A percentile compares a stretch with the other conserved stretches of the same genome.
Conservation (phyloP, 169 alveolate genomes). For the Plasmodium sp. region DNA sequence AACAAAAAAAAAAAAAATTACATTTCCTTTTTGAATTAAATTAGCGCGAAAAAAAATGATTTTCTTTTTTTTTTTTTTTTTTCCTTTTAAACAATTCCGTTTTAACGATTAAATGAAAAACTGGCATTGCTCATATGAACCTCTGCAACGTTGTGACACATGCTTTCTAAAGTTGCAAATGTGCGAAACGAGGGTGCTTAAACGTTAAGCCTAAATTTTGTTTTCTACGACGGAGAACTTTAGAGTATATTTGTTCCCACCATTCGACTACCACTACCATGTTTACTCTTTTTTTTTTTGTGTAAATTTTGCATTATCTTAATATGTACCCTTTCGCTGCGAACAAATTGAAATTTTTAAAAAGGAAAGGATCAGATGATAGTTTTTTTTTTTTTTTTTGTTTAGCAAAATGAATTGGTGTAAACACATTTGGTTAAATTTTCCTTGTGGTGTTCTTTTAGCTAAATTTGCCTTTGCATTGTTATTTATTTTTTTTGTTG, state of each 20-base stretch:
- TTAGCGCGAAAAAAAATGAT: neutral
- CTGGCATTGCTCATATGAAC: neutral
- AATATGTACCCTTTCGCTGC: neutral
- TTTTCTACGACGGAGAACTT: neutral
- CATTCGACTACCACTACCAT: neutral
- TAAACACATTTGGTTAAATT: neutral
- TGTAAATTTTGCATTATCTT: neutral
- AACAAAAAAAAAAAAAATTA: neutral
- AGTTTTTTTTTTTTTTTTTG: neutral
- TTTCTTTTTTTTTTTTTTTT: neutral
- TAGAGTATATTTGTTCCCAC: neutral
- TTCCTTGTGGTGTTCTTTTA: neutral
- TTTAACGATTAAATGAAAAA: neutral
- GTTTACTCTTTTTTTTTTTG: neutral
- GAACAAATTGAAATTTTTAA: neutral
- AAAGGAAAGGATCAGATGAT: neutral
- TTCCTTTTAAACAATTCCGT: neutral
- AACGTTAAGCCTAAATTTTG: neutral
- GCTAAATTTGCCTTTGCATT: neutral
- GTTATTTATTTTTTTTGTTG: neutral
- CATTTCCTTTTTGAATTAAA: neutral
- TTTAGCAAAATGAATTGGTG: neutral
- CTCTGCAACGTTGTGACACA: neutral
- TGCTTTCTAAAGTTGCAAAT: neutral
- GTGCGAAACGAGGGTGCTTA: neutral